These are phyloP conservation scores for Magnusiomyces ingens DNA, from an alignment of 1,139 yeast genomes.

Conservation along the genomic window DNA sequence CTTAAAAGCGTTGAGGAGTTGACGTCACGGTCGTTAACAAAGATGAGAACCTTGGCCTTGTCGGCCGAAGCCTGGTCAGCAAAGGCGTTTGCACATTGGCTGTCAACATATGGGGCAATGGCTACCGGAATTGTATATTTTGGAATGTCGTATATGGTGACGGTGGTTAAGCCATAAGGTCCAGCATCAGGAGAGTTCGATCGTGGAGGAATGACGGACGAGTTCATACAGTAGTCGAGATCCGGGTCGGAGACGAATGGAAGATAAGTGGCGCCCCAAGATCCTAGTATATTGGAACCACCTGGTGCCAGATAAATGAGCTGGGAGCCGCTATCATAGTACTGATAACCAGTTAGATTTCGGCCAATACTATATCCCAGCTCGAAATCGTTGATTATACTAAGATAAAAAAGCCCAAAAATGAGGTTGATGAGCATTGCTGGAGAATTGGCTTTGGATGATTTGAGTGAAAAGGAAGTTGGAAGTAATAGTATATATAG, in stretches of 20 bases:
- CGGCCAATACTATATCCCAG: conserved; percentile 13
- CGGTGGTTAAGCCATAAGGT: background rate
- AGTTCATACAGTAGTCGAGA: conserved; percentile 9
- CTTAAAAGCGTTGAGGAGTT: background rate
- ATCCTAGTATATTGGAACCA: conserved; percentile 9
- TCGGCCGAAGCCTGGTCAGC: conserved; percentile 13
- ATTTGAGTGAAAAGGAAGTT: background rate
- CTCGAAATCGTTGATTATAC: conserved; percentile 7
- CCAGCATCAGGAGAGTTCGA: conserved; percentile 1
- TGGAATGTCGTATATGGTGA: conserved; percentile 11
- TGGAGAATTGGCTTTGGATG: background rate
- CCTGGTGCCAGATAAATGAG: conserved; percentile 7
- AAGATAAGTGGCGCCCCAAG: conserved; percentile 16
- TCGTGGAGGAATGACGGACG: conserved; percentile 6
- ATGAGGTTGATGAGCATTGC: conserved; percentile 6
- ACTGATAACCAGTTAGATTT: conserved; percentile 8
- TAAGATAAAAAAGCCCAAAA: conserved; percentile 16
- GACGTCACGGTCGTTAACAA: conserved; percentile 10
- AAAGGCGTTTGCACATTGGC: conserved; percentile 9
- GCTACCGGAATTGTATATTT: conserved; percentile 11
- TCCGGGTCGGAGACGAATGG: conserved; percentile 8
- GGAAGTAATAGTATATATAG: background rate
- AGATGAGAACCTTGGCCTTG: conserved; percentile 10
- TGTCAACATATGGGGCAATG: conserved; percentile 11
- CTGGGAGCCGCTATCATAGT: conserved; percentile 5